Evolutionary conservation across 1,284 basidiomycete species (phyloP).

Genomic region (Austroboletus niveus): DNA sequence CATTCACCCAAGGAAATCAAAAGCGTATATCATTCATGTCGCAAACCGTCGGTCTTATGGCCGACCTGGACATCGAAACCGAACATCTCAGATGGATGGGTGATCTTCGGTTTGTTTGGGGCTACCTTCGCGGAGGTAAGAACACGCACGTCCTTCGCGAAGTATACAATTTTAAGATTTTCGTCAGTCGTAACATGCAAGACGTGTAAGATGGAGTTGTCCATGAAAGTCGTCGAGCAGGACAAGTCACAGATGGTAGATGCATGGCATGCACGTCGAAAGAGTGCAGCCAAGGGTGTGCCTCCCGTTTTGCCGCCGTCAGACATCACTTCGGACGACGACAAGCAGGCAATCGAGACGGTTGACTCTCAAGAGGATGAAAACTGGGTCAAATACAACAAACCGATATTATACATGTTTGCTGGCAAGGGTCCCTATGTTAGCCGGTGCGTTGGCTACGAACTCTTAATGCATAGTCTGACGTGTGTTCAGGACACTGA

Average conservation of each 20-base stretch:
- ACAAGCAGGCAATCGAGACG: slow-evolving; percentile 22
- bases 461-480: slow-evolving; percentile 1
- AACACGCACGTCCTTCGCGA: background rate
- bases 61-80: slow-evolving; percentile 87
- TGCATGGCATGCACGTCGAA: slow-evolving; percentile 36
- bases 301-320: slow-evolving; percentile 12
- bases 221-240: slow-evolving; percentile 65
- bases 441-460: slow-evolving; percentile 47
- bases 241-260: slow-evolving; percentile 77
- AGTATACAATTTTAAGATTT: background rate
- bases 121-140: slow-evolving; percentile 73
- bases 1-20: slow-evolving; percentile 67
- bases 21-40: slow-evolving; percentile 88
- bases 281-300: slow-evolving; percentile 30
- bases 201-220: slow-evolving; percentile 68
- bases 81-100: slow-evolving; percentile 93
- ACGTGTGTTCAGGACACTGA: slow-evolving; percentile 55
- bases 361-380: slow-evolving; percentile 36
- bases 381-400: slow-evolving; percentile 67
- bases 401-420: slow-evolving; percentile 70
- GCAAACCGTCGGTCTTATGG: slow-evolving; percentile 87
- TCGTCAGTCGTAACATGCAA: slow-evolving; percentile 60
- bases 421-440: slow-evolving; percentile 73
- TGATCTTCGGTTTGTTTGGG: slow-evolving; percentile 85
- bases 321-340: slow-evolving; percentile 19